Evolutionary conservation across 1,284 basidiomycete species (phyloP).

Genomic region (Ganoderma sp.): DNA sequence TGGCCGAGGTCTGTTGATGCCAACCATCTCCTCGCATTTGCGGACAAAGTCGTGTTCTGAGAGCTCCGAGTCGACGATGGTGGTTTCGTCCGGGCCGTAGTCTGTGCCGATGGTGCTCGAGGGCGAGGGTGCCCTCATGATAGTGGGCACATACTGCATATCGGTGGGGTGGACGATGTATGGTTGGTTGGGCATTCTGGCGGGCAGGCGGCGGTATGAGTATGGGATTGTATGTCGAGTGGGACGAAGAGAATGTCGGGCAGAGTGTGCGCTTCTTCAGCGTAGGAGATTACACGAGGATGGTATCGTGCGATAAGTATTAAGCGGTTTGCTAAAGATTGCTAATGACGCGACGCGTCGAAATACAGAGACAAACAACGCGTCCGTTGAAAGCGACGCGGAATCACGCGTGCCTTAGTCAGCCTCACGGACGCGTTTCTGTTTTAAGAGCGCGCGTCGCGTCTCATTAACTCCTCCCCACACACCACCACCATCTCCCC

Average conservation of each 20-base stretch:
- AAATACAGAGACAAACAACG: constrained; percentile 33
- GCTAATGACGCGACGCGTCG: constrained; percentile 31
- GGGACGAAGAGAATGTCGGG: not conserved
- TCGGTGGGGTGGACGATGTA: constrained; percentile 44
- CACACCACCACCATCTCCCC: constrained; percentile 42
- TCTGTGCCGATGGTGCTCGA: constrained; percentile 73
- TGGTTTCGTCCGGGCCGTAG: constrained; percentile 67
- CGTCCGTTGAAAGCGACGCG: constrained; percentile 30
- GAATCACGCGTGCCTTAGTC: constrained; percentile 36
- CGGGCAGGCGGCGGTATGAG: not conserved
- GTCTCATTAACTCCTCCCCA: constrained; percentile 36
- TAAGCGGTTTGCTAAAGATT: not conserved
- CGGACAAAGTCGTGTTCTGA: constrained; percentile 55
- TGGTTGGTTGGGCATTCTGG: constrained; percentile 34
- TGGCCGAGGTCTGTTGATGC: constrained; percentile 47
- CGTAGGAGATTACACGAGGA: constrained; percentile 8
- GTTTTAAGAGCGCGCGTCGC: constrained; percentile 41
- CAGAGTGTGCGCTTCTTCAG: not conserved
- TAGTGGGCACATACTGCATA: constrained; percentile 62
- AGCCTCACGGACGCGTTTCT: constrained; percentile 36
- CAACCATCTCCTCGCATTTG: constrained; percentile 56
- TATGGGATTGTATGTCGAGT: not conserved
- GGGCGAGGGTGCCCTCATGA: constrained; percentile 71
- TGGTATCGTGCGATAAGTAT: constrained; percentile 16
- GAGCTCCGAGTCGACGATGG: constrained; percentile 59